A percentile compares a stretch with the other conserved stretches of the same genome.
Evolutionary conservation across 2,329 filamentous ascomycete species (phyloP).

Genomic region (Clarireedia paspali): DNA sequence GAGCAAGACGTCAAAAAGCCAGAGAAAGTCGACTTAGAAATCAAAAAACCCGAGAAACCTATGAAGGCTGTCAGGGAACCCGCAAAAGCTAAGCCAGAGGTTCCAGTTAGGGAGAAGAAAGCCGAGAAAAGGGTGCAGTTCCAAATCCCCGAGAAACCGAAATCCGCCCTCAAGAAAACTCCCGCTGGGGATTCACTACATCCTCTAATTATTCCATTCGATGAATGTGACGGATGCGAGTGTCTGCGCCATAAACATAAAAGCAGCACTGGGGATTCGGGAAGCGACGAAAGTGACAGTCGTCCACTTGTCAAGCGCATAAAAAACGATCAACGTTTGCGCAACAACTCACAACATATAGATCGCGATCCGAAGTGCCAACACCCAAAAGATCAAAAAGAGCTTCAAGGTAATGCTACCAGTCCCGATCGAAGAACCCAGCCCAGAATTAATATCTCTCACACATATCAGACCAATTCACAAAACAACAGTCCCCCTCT

Average conservation of each 20-base stretch:
- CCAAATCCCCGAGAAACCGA: constrained; percentile 1
- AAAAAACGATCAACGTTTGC: not conserved
- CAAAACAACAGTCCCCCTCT: not conserved
- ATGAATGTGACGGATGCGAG: not conserved
- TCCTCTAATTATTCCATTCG: not conserved
- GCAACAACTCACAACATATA: not conserved
- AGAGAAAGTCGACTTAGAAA: not conserved
- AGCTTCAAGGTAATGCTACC: not conserved
- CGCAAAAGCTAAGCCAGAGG: too few relatives aligned
- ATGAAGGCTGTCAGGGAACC: not conserved
- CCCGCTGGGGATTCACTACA: not conserved
- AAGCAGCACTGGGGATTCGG: constrained; percentile 4
- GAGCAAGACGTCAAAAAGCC: too few relatives aligned
- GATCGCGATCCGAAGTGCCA: not conserved
- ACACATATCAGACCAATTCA: not conserved
- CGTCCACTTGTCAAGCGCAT: not conserved
- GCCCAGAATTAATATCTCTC: not conserved
- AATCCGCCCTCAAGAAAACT: constrained; percentile 2
- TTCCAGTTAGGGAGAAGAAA: not conserved
- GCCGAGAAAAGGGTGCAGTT: constrained; percentile 2
- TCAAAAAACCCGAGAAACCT: not conserved
- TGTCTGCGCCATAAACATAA: not conserved
- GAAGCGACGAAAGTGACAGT: not conserved
- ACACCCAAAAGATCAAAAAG: not conserved
- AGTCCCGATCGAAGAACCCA: not conserved